phyloP scores from a whole-genome alignment of 2,329 filamentous ascomycete species.

The Pseudogymnoascus sp. region DNA sequence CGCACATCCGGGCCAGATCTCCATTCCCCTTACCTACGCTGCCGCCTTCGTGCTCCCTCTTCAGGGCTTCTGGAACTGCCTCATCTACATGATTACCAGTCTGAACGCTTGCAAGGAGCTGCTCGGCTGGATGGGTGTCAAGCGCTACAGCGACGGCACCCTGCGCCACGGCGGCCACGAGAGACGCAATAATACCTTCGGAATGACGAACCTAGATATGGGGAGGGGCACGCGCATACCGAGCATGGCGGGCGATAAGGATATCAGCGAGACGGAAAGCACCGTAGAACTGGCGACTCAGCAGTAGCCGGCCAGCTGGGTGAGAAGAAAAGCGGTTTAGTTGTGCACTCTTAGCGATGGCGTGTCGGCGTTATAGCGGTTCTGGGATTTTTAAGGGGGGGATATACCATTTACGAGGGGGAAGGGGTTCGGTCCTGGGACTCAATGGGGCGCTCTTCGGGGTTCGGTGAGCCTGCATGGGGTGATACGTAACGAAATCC shows the following conservation, averaged over 20 bases:
- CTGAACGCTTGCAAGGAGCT: conserved; percentile 54
- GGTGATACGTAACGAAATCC: neutral
- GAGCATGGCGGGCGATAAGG: conserved; percentile 1
- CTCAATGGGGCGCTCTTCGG: neutral
- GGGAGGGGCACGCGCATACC: neutral
- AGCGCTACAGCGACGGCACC: neutral
- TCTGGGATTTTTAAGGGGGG: neutral
- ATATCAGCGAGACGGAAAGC: conserved; percentile 2
- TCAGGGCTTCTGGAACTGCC: conserved; percentile 78
- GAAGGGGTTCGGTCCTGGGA: neutral
- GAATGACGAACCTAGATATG: conserved; percentile 7
- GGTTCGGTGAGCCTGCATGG: neutral
- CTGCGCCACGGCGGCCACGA: neutral
- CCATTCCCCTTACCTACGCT: conserved; percentile 58
- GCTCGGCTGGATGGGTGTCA: conserved; percentile 7
- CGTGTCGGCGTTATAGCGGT: neutral
- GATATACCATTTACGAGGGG: neutral
- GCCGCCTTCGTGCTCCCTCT: conserved; percentile 70
- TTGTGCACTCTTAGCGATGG: conserved; percentile 4
- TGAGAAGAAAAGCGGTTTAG: neutral
- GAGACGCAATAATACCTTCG: neutral
- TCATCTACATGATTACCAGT: conserved; percentile 69
- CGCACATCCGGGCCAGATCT: conserved; percentile 45
- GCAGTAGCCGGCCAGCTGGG: neutral
- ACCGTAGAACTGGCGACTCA: neutral